These are phyloP conservation scores for Talaromyces sp. DNA, from an alignment of 2,329 filamentous ascomycete species.

Conservation along the genomic window DNA sequence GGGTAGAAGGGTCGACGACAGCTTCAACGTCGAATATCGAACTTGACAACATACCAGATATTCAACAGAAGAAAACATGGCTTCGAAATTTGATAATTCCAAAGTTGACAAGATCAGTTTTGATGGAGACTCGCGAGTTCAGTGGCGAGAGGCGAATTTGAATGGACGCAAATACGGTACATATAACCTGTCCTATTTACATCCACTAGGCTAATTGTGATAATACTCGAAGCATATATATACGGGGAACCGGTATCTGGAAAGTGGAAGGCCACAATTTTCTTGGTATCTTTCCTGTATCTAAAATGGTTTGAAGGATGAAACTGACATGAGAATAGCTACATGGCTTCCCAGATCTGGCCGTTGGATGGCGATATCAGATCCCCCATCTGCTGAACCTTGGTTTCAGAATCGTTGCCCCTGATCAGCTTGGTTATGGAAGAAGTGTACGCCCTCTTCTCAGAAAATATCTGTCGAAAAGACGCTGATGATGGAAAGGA, in stretches of 20 bases:
- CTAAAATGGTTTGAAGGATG: not conserved
- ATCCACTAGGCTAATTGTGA: not conserved
- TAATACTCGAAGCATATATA: slow-evolving; percentile 46
- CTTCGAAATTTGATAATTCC: not conserved
- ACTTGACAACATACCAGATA: not conserved
- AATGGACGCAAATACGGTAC: slow-evolving; percentile 67
- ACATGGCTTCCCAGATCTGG: slow-evolving; percentile 80
- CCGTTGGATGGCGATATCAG: slow-evolving; percentile 85
- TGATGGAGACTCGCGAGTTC: slow-evolving; percentile 63
- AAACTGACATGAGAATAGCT: slow-evolving; percentile 40
- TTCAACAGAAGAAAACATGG: not conserved
- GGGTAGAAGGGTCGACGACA: not conserved
- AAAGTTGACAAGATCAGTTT: slow-evolving; percentile 59
- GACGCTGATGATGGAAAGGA: slow-evolving; percentile 32
- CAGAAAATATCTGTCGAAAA: not conserved
- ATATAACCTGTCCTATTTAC: not conserved
- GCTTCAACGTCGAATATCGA: not conserved
- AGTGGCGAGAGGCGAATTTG: slow-evolving; percentile 60
- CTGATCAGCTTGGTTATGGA: slow-evolving; percentile 85
- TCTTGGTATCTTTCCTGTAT: slow-evolving; percentile 43
- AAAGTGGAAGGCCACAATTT: slow-evolving; percentile 51
- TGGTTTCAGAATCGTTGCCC: slow-evolving; percentile 74
- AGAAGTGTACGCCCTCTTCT: slow-evolving; percentile 54
- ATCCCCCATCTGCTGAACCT: slow-evolving; percentile 71
- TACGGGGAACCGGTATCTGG: slow-evolving; percentile 46